Percentiles rank a stretch among this genome's conserved stretches.
Conservation (phyloP, 352 stramenopile genomes). For the Aphanomyces astaci region DNA sequence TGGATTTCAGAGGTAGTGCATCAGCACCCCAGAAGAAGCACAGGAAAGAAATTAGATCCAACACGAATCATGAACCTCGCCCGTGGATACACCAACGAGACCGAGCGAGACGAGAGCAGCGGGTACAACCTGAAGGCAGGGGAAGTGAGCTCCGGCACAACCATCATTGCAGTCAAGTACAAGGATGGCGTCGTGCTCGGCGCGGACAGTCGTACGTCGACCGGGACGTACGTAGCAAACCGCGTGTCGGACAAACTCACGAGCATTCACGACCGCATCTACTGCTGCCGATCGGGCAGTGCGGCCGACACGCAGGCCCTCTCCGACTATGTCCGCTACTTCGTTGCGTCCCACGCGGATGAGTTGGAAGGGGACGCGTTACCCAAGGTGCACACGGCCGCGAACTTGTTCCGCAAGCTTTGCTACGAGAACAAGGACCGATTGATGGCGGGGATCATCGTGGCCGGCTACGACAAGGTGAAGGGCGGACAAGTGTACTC, state of each 20-base stretch:
- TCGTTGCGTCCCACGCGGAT: constrained; percentile 61
- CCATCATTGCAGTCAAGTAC: constrained; percentile 97
- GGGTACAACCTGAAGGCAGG: constrained; percentile 59
- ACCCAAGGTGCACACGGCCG: constrained; percentile 95
- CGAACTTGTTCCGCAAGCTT: constrained; percentile 93
- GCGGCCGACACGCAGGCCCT: constrained; percentile 96
- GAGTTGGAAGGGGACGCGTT: constrained; percentile 83
- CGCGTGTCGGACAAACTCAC: constrained; percentile 98
- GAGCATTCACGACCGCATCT: constrained; percentile 94
- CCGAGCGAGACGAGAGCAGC: constrained; percentile 21
- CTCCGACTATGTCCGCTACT: constrained; percentile 76
- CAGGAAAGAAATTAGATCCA: constrained; percentile 10
- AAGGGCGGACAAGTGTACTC: constrained; percentile 94
- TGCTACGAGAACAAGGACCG: constrained; percentile 99
- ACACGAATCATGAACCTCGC: background rate
- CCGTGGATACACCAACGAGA: constrained; percentile 5
- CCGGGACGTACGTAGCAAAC: constrained; percentile 96
- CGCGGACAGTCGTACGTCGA: constrained; percentile 91
- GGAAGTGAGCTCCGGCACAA: constrained; percentile 94
- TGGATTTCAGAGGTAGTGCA: background rate
- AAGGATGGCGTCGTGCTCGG: constrained; percentile 95
- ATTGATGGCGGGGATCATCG: constrained; percentile 93
- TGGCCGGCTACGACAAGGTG: constrained; percentile 95
- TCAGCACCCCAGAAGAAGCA: constrained; percentile 11
- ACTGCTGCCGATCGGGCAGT: constrained; percentile 94